phyloP scores from a whole-genome alignment of 192 early-diverging fungal species.

The Coemansia umbellata region DNA sequence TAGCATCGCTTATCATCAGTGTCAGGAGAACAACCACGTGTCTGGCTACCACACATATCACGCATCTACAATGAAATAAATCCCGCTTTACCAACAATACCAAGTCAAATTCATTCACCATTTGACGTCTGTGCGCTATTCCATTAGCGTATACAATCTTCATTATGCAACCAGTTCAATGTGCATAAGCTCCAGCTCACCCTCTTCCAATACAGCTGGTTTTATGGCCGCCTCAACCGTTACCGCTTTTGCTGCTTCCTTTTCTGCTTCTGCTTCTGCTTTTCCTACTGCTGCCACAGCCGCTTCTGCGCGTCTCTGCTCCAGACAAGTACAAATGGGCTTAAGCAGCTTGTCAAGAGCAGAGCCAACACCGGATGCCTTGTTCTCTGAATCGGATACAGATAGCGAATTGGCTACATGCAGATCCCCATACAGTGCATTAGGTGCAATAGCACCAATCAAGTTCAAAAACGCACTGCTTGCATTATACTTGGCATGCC shows the following conservation, averaged over 20 bases:
- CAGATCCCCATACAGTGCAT: constrained; percentile 37
- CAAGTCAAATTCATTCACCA: too few species aligned
- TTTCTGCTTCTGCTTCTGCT: constrained; percentile 9
- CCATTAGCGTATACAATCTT: too few species aligned
- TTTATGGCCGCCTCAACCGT: not conserved
- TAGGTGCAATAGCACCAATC: constrained; percentile 40
- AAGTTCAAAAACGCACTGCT: constrained; percentile 11
- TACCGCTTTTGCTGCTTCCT: constrained; percentile 5
- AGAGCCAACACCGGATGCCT: not conserved
- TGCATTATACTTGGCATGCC: constrained; percentile 40
- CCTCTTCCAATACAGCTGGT: not conserved
- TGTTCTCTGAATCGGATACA: not conserved
- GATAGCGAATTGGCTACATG: constrained; percentile 3
- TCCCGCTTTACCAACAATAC: too few species aligned
- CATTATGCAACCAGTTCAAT: too few species aligned
- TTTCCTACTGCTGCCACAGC: not conserved
- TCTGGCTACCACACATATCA: too few species aligned
- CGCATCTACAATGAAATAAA: too few species aligned
- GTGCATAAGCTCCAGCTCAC: not conserved
- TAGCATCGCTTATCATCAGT: too few species aligned
- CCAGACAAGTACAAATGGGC: constrained; percentile 36
- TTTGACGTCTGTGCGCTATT: too few species aligned
- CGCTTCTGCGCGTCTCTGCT: constrained; percentile 6
- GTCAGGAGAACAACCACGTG: too few species aligned
- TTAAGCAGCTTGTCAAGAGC: constrained; percentile 32